Evolutionary conservation across 257 asterid genomes (phyloP), one percentile per base, ranked within the genome.

Genomic region (Plantago major): DNA sequence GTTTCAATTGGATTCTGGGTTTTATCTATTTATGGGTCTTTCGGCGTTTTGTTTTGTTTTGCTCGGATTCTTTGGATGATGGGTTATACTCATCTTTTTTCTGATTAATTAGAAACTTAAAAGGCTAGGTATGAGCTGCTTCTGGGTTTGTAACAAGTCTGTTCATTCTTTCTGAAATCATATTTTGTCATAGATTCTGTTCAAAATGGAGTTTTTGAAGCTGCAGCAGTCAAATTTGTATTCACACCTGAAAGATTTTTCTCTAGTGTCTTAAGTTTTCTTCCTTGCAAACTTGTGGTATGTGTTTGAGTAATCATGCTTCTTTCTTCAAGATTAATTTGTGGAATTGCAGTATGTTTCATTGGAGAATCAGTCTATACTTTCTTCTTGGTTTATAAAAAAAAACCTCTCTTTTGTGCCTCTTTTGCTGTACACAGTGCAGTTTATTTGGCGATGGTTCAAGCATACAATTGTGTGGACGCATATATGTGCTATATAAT

Each of bases 361-460:
- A 22, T 22, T 22, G 46, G 62, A 22, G 63, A 45, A 51, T 22
- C 64, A 9, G 19, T 43, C 42, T 55, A 10, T 63, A 4, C 43
- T 17, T 46, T 10, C 58, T 22, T 11, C 26, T 58, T 58, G 57
- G 2, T 43, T 66, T 42, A 44, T 33, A 7, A 33, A 33, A 33
- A 5, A 33, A 33, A 33, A 2, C 40, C 12, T 13, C 22, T 60
- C 15, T 12, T 5, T 30, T 59, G 15, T 53, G 46, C 26, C 7
- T 11, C 33, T 49, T 63, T 26, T 58, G 58, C 33, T 46, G 47
- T 58, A 42, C 57, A 53, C 44, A 55, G 76, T 49, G 59, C 55
- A 69, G 67, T 75, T 44, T 43, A 69, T 71, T 63, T 60, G 74
- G 69, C 62, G 70, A 64, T 73, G 73, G 68, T 67, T 63, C 70